Evolutionary conservation across 495 filamentous ascomycete species (phyloP).

Genomic region (Sordaria brevicollis): DNA sequence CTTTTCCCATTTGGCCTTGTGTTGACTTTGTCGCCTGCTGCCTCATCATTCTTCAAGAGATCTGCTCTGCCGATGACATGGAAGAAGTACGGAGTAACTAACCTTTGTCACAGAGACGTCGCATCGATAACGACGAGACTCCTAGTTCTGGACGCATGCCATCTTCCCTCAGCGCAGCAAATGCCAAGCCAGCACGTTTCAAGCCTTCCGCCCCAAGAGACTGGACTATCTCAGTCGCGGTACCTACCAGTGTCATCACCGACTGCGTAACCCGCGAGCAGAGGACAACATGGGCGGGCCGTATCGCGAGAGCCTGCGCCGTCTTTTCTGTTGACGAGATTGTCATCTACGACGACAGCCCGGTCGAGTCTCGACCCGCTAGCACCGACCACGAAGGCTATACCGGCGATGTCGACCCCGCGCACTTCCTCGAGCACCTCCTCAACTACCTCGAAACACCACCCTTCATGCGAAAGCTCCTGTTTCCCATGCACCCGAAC

Average conservation of each 20-base stretch:
- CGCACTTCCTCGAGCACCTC: constrained; percentile 61
- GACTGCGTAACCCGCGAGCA: constrained; percentile 48
- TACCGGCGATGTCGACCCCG: constrained; percentile 54
- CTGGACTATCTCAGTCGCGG: constrained; percentile 39
- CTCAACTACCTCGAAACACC: constrained; percentile 68
- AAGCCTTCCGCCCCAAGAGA: constrained; percentile 26
- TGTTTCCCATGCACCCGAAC: constrained; percentile 66
- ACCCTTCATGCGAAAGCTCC: constrained; percentile 54
- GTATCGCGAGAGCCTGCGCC: constrained; percentile 59
- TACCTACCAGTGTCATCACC: constrained; percentile 37
- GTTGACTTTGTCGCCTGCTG: neutral
- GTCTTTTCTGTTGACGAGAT: constrained; percentile 75
- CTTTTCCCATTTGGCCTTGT: neutral
- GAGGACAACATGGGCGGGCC: constrained; percentile 52
- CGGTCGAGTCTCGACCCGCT: constrained; percentile 22
- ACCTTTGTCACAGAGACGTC: constrained; percentile 26
- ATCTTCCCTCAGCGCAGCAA: constrained; percentile 6
- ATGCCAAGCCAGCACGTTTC: constrained; percentile 24
- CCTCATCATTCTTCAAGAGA: neutral
- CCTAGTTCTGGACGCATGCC: constrained; percentile 7
- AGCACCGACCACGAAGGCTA: constrained; percentile 40
- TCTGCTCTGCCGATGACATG: neutral
- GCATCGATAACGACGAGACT: constrained; percentile 27
- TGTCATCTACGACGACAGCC: constrained; percentile 58
- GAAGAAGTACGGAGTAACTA: neutral